Evolutionary conservation across 257 asterid genomes (phyloP).

Genomic region (Salvia rosmarinus): DNA sequence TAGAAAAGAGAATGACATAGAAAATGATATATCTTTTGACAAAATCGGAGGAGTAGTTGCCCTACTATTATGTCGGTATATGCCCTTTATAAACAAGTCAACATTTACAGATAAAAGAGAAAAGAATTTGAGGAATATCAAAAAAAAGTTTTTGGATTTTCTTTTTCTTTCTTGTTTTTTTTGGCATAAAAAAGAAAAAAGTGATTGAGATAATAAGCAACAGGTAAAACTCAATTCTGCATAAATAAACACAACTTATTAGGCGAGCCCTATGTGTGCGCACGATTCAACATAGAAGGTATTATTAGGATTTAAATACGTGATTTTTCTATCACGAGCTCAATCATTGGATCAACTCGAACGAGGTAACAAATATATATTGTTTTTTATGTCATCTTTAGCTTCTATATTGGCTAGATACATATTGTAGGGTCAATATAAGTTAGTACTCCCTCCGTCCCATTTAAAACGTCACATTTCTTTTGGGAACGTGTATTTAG

Average conservation of each 20-base stretch:
- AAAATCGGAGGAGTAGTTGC: conserved; percentile 34
- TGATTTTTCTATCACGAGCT: no score
- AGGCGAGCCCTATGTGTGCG: no score
- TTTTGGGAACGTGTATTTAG: no score
- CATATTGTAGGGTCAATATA: neutral
- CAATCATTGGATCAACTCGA: no score
- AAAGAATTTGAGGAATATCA: neutral
- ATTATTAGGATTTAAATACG: no score
- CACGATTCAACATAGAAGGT: no score
- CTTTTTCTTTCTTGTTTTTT: neutral
- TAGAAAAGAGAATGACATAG: neutral
- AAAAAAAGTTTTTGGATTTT: neutral
- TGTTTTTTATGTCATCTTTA: conserved; percentile 9
- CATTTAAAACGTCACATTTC: no score
- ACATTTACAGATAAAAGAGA: conserved; percentile 5
- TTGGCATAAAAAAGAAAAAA: neutral
- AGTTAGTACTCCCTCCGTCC: no score
- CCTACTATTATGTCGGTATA: conserved; percentile 32
- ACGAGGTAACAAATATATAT: neutral
- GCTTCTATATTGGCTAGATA: neutral
- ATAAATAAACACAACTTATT: no score
- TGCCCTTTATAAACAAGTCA: conserved; percentile 25
- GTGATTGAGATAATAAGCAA: no score
- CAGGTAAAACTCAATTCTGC: no score
- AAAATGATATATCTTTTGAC: neutral